Conservation (phyloP, 1,284 basidiomycete species). For the Xerocomus amazonicus region DNA sequence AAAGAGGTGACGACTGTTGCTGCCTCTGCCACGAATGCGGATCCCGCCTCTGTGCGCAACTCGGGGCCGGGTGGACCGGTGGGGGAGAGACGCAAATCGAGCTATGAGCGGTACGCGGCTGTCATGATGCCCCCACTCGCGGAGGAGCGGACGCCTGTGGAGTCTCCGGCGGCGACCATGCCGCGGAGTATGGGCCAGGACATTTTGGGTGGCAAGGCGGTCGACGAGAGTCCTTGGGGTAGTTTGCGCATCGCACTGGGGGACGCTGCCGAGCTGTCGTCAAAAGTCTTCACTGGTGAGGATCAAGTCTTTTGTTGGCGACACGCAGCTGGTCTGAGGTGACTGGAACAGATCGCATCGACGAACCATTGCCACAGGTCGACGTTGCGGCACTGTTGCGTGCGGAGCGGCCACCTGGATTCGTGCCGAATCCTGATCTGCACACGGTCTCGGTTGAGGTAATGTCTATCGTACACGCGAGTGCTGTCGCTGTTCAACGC, state of each 20-base stretch:
- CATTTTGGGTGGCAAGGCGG: slow-evolving; percentile 4
- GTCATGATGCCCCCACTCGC: slow-evolving; percentile 59
- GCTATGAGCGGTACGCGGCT: slow-evolving; percentile 61
- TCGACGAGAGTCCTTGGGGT: slow-evolving; percentile 8
- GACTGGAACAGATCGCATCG: slow-evolving; percentile 35
- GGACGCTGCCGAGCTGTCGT: not conserved
- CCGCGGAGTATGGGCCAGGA: slow-evolving; percentile 33
- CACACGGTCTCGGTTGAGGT: slow-evolving; percentile 69
- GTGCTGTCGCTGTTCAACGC: slow-evolving; percentile 41
- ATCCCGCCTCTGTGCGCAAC: not conserved
- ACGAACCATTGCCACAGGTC: slow-evolving; percentile 47
- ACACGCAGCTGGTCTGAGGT: not conserved
- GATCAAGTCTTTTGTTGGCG: not conserved
- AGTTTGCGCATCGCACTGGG: slow-evolving; percentile 5
- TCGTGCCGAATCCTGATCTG: slow-evolving; percentile 38
- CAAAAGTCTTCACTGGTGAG: slow-evolving; percentile 33
- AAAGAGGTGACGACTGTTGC: not conserved
- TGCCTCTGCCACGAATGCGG: too few species aligned
- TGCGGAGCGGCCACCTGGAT: slow-evolving; percentile 18
- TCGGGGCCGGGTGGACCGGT: not conserved
- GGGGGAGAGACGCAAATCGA: slow-evolving; percentile 59
- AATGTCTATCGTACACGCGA: slow-evolving; percentile 51
- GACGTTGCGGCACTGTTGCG: slow-evolving; percentile 47
- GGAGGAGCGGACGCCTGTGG: slow-evolving; percentile 62
- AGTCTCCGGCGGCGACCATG: slow-evolving; percentile 54